These are phyloP conservation scores for Lyophyllum atratum DNA, from an alignment of 768 basidiomycete genomes.

Conservation along the genomic window DNA sequence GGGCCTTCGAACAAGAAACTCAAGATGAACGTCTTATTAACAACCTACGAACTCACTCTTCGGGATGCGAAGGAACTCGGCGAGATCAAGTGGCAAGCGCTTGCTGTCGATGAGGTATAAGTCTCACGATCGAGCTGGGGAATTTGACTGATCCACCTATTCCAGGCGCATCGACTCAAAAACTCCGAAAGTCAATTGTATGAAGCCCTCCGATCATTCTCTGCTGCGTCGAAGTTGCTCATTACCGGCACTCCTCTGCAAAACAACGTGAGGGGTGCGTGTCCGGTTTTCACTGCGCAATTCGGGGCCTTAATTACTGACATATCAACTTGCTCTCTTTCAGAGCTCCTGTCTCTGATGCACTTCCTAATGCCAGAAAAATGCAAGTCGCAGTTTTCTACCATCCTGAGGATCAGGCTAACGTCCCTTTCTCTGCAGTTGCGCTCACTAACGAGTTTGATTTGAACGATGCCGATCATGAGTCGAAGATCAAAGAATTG, in stretches of 20 bases:
- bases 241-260: conserved; percentile 98
- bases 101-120: conserved; percentile 92
- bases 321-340: background rate
- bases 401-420: background rate
- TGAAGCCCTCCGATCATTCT: conserved; percentile 88
- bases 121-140: background rate
- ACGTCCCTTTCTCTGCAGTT: conserved; percentile 48
- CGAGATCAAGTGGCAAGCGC: conserved; percentile 95
- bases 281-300: conserved; percentile 6
- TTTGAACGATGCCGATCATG: conserved; percentile 89
- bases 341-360: conserved; percentile 95
- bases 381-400: conserved; percentile 53
- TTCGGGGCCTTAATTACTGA: conserved; percentile 8
- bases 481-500: conserved; percentile 92
- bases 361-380: conserved; percentile 99
- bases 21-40: conserved; percentile 96
- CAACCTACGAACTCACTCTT: conserved; percentile 94
- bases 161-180: conserved; percentile 93
- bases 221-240: conserved; percentile 88
- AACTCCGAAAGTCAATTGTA: conserved; percentile 98
- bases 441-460: conserved; percentile 95
- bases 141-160: conserved; percentile 18
- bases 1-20: conserved; percentile 85
- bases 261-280: conserved; percentile 95
- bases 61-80: conserved; percentile 87